A percentile compares a stretch with the other conserved stretches of the same genome.
phyloP scores from a whole-genome alignment of 768 basidiomycete species.

The Rossbeevera mucosa region DNA sequence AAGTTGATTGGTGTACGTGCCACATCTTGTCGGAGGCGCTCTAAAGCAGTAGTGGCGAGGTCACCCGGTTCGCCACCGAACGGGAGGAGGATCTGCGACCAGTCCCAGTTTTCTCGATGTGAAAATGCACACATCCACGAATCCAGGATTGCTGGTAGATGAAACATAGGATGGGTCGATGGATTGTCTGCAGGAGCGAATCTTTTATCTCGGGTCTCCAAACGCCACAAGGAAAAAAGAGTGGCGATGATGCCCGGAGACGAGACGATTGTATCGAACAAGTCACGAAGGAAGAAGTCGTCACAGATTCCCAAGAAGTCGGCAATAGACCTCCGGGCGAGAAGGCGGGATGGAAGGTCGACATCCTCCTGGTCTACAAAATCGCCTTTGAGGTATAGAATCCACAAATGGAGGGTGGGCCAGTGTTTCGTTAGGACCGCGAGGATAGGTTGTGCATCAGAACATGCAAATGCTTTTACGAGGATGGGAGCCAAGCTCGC shows the following conservation, averaged over 20 bases:
- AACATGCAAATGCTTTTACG: not conserved
- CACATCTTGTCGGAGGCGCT: constrained; percentile 24
- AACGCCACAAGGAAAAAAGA: constrained; percentile 26
- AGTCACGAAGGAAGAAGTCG: constrained; percentile 10
- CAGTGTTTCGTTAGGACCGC: constrained; percentile 15
- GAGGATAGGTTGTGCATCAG: not conserved
- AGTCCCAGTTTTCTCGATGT: constrained; percentile 21
- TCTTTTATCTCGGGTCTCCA: constrained; percentile 19
- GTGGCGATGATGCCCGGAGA: constrained; percentile 17
- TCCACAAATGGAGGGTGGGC: constrained; percentile 18
- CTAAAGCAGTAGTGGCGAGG: constrained; percentile 22
- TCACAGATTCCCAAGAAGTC: constrained; percentile 22
- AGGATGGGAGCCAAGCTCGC: constrained; percentile 15
- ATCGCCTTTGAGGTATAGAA: constrained; percentile 22
- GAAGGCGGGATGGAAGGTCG: constrained; percentile 19
- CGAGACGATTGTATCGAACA: constrained; percentile 15
- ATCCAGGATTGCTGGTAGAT: constrained; percentile 19
- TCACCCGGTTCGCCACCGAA: constrained; percentile 16
- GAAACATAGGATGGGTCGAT: not conserved
- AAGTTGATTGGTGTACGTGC: constrained; percentile 19
- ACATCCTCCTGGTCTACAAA: constrained; percentile 20
- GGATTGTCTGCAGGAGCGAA: constrained; percentile 13
- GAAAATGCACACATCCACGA: constrained; percentile 28
- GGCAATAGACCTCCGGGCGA: constrained; percentile 15
- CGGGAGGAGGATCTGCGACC: constrained; percentile 24